Percentiles rank a stretch among this genome's conserved stretches.
Conservation (phyloP, 768 basidiomycete genomes). For the Boletus reticuloceps region DNA sequence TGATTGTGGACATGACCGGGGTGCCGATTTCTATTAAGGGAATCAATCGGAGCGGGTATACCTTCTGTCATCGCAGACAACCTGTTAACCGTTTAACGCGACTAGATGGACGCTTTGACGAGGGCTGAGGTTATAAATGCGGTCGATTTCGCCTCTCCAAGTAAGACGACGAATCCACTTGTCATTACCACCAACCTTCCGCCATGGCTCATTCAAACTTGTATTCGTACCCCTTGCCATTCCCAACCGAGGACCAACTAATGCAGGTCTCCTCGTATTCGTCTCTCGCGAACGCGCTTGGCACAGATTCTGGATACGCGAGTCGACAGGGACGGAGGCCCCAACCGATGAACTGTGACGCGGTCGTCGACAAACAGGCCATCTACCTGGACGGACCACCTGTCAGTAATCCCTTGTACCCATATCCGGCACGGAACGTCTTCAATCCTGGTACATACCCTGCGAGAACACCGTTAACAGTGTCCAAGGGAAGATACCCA, state of each 20-base stretch:
- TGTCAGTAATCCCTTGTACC: slow-evolving; percentile 21
- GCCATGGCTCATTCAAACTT: slow-evolving; percentile 18
- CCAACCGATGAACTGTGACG: not conserved
- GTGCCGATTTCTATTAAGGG: not conserved
- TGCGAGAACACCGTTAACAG: slow-evolving; percentile 1
- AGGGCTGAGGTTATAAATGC: slow-evolving; percentile 19
- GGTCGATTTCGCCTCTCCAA: not conserved
- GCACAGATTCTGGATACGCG: slow-evolving; percentile 13
- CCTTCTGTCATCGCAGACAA: not conserved
- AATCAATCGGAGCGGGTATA: not conserved
- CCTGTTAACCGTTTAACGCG: slow-evolving; percentile 1
- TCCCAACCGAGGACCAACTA: slow-evolving; percentile 18
- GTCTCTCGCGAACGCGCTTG: slow-evolving; percentile 22
- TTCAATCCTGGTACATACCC: slow-evolving; percentile 22
- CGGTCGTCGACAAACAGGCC: slow-evolving; percentile 3
- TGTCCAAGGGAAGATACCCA: slow-evolving; percentile 6
- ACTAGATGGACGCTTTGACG: slow-evolving; percentile 16
- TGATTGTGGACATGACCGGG: slow-evolving; percentile 11
- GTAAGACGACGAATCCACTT: not conserved
- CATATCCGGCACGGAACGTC: slow-evolving; percentile 31
- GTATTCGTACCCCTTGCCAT: slow-evolving; percentile 19
- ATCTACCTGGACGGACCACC: slow-evolving; percentile 20
- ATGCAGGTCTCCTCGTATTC: slow-evolving; percentile 21
- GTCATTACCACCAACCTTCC: not conserved
- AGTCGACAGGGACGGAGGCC: not conserved